phyloP scores from a whole-genome alignment of 179 eudicot species.

The Sideroxylon spinosum region DNA sequence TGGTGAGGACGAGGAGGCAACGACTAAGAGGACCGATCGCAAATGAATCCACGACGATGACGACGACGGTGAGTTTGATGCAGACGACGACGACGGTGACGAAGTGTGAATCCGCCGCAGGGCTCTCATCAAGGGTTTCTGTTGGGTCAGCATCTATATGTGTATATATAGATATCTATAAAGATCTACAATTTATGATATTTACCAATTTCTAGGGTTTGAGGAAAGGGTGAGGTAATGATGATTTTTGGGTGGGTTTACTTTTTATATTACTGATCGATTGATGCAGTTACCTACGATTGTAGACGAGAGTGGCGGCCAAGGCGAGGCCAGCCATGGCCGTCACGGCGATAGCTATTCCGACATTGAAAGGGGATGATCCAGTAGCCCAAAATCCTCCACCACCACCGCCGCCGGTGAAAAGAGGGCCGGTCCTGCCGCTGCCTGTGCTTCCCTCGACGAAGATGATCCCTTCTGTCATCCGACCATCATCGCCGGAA shows the following conservation, averaged over 20 bases:
- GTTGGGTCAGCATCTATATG: conserved; percentile 38
- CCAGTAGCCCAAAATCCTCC: conserved; percentile 20
- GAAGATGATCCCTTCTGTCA: conserved; percentile 15
- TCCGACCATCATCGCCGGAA: conserved; percentile 22
- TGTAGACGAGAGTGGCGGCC: conserved; percentile 44
- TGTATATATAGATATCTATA: conserved; percentile 6
- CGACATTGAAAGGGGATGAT: conserved; percentile 27
- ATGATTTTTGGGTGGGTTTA: not conserved
- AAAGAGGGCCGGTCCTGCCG: not conserved
- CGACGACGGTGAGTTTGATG: conserved; percentile 31
- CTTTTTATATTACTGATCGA: not conserved
- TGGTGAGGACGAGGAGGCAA: conserved; percentile 54
- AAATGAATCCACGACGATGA: conserved; percentile 63
- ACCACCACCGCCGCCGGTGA: conserved; percentile 25
- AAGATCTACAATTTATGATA: not conserved
- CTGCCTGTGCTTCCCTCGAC: conserved; percentile 17
- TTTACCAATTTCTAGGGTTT: conserved; percentile 14
- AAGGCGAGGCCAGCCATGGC: conserved; percentile 53
- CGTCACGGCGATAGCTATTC: conserved; percentile 44
- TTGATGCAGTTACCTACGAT: conserved; percentile 34
- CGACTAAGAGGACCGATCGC: conserved; percentile 59
- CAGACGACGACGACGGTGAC: conserved; percentile 31
- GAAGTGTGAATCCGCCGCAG: conserved; percentile 56
- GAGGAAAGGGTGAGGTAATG: not conserved
- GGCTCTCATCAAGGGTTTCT: conserved; percentile 46